Percentiles rank a stretch among this genome's conserved stretches.
Conservation (phyloP, 2,329 filamentous ascomycete species). For the Nemania sp. region DNA sequence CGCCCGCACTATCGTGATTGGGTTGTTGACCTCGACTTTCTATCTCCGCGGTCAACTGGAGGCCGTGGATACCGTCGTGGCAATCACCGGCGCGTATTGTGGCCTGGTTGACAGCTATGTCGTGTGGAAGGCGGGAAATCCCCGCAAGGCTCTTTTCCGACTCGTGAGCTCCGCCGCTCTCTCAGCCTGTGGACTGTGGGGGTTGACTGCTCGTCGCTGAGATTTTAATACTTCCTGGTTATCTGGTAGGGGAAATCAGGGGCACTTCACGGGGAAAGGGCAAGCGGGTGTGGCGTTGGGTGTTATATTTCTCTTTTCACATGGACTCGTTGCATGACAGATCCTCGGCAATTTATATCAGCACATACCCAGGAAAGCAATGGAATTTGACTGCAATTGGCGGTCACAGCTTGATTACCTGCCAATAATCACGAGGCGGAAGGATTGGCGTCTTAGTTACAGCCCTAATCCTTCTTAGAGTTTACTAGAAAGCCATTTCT, state of each 20-base stretch:
- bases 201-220: background rate
- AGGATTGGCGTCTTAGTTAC: background rate
- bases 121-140: slow-evolving; percentile 33
- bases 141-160: slow-evolving; percentile 27
- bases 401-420: too few species aligned
- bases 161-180: slow-evolving; percentile 26
- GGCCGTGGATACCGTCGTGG: slow-evolving; percentile 32
- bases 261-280: too few species aligned
- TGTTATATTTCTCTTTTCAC: too few species aligned
- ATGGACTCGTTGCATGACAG: too few species aligned
- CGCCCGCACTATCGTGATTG: slow-evolving; percentile 32
- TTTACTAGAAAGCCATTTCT: background rate
- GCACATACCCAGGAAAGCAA: too few species aligned
- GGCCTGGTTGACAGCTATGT: slow-evolving; percentile 35
- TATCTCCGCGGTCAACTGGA: slow-evolving; percentile 29
- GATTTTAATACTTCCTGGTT: too few species aligned
- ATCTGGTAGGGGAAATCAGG: too few species aligned
- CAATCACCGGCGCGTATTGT: slow-evolving; percentile 31
- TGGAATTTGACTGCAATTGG: too few species aligned
- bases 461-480: background rate
- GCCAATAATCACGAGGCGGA: too few species aligned
- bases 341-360: too few species aligned
- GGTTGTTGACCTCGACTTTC: slow-evolving; percentile 27
- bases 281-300: too few species aligned
- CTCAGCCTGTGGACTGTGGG: slow-evolving; percentile 7